Percentiles rank a stretch among this genome's conserved stretches.
Evolutionary conservation across 2,329 filamentous ascomycete species (phyloP).

Genomic region (Sclerotinia borealis): DNA sequence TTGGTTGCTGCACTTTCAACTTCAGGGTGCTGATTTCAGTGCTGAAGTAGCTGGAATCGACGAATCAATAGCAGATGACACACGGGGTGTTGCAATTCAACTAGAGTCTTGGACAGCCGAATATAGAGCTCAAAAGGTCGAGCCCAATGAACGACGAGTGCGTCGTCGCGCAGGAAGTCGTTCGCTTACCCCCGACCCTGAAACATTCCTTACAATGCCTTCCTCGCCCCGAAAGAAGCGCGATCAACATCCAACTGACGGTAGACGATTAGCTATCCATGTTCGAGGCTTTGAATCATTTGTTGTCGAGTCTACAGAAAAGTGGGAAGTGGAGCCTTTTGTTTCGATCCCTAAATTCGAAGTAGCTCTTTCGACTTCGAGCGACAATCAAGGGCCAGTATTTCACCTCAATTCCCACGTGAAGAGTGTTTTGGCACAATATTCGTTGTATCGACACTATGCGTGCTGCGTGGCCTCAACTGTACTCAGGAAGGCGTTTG

Average conservation of each 20-base stretch:
- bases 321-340: conserved; percentile 80
- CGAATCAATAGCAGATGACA: conserved; percentile 71
- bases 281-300: conserved; percentile 81
- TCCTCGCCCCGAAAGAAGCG: conserved; percentile 47
- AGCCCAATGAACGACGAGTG: conserved; percentile 52
- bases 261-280: conserved; percentile 73
- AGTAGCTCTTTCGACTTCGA: conserved; percentile 74
- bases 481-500: conserved; percentile 67
- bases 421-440: conserved; percentile 73
- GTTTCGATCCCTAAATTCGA: conserved; percentile 82
- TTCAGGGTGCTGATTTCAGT: conserved; percentile 85
- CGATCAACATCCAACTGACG: conserved; percentile 54
- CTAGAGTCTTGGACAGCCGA: conserved; percentile 83
- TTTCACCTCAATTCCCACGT: conserved; percentile 82
- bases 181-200: conserved; percentile 61
- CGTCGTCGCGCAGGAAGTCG: conserved; percentile 67
- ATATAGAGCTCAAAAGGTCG: conserved; percentile 76
- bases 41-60: conserved; percentile 88
- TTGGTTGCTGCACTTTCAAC: conserved; percentile 78
- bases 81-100: conserved; percentile 77
- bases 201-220: conserved; percentile 48
- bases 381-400: conserved; percentile 79
- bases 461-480: conserved; percentile 74
- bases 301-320: conserved; percentile 81
- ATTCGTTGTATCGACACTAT: conserved; percentile 92